Percentiles rank a stretch among this genome's conserved stretches.
Conservation (phyloP, 768 basidiomycete species). For the Chlorophyllum brunneum region DNA sequence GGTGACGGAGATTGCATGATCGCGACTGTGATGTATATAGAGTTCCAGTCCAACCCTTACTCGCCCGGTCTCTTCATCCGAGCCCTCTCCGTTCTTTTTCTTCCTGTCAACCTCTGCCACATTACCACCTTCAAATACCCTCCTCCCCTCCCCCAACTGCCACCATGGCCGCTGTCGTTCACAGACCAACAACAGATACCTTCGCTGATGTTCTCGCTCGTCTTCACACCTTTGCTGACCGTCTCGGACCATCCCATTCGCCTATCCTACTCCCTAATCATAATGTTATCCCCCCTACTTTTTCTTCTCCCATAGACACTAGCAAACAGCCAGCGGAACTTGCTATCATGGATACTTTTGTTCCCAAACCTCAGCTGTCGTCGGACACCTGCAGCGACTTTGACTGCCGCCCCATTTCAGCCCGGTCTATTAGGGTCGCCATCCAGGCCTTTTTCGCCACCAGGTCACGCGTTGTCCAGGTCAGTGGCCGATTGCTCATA, state of each 20-base stretch:
- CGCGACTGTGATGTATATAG: neutral
- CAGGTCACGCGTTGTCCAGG: conserved; percentile 52
- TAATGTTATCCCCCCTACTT: conserved; percentile 1
- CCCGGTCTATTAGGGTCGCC: conserved; percentile 15
- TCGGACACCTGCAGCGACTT: conserved; percentile 22
- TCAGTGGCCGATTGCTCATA: conserved; percentile 38
- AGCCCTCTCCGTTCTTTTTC: neutral
- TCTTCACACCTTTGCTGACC: conserved; percentile 17
- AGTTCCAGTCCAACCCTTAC: neutral
- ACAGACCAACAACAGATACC: conserved; percentile 8
- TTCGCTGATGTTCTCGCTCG: conserved; percentile 17
- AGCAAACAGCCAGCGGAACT: conserved; percentile 1
- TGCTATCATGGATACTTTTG: conserved; percentile 25
- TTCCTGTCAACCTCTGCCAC: too few relatives aligned
- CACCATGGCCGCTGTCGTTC: conserved; percentile 7
- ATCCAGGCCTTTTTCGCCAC: conserved; percentile 43
- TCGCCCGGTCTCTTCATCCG: neutral
- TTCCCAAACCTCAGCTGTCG: conserved; percentile 21
- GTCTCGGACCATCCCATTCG: neutral
- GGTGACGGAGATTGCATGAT: too few relatives aligned
- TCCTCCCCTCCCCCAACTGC: conserved; percentile 17
- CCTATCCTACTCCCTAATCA: conserved; percentile 1
- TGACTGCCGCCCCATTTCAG: conserved; percentile 16
- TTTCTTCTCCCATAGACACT: conserved; percentile 10
- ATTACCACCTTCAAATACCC: too few relatives aligned